A percentile compares a stretch with the other conserved stretches of the same genome.
phyloP scores from a whole-genome alignment of 352 stramenopile species.

The Globisporangium megalacanthum region DNA sequence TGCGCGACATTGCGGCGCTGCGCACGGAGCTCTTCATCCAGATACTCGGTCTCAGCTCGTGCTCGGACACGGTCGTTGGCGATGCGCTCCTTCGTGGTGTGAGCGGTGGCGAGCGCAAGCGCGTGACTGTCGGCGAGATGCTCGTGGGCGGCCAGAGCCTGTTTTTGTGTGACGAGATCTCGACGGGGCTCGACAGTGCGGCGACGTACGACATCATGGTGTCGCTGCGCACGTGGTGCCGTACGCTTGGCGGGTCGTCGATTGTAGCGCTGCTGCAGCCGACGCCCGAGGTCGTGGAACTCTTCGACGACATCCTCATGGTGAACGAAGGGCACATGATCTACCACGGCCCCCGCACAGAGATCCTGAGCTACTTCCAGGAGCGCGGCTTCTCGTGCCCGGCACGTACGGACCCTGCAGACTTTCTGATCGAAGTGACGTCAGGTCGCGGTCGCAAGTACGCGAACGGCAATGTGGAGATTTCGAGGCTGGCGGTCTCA shows the following conservation, averaged over 20 bases:
- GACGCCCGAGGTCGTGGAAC: slow-evolving; percentile 84
- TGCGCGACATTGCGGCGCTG: slow-evolving; percentile 45
- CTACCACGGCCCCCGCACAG: slow-evolving; percentile 67
- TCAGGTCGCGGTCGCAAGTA: slow-evolving; percentile 24
- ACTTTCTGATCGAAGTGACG: slow-evolving; percentile 31
- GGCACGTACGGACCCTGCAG: slow-evolving; percentile 20
- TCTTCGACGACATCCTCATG: slow-evolving; percentile 92
- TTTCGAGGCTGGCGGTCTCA: slow-evolving; percentile 18
- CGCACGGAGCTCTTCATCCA: slow-evolving; percentile 45
- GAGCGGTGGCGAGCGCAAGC: slow-evolving; percentile 78
- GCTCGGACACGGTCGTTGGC: slow-evolving; percentile 75
- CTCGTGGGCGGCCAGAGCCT: slow-evolving; percentile 56
- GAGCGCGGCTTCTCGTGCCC: slow-evolving; percentile 43
- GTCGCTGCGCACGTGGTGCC: slow-evolving; percentile 38
- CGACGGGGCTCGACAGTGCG: slow-evolving; percentile 85
- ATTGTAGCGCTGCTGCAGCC: slow-evolving; percentile 33
- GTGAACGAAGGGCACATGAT: slow-evolving; percentile 82
- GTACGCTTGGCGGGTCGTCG: slow-evolving; percentile 24
- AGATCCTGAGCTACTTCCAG: slow-evolving; percentile 64
- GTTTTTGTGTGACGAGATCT: slow-evolving; percentile 86
- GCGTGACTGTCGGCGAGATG: slow-evolving; percentile 91
- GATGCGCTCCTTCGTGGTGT: slow-evolving; percentile 81
- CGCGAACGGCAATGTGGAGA: slow-evolving; percentile 16
- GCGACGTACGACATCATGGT: slow-evolving; percentile 88
- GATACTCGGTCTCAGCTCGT: slow-evolving; percentile 68